Conservation (phyloP, 371 early-diverging fungal species). For the Vairimorpha necatrix region DNA sequence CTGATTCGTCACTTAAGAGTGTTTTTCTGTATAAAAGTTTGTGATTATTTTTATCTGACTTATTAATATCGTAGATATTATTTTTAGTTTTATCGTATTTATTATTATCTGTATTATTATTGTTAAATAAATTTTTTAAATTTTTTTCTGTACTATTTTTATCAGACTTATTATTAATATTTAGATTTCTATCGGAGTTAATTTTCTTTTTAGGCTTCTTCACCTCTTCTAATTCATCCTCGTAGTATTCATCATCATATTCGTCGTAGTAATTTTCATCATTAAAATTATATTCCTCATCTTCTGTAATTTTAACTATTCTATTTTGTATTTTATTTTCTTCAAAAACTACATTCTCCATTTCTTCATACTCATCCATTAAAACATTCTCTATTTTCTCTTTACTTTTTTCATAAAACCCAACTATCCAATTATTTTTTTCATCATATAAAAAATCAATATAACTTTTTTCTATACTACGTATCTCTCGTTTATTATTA, state of each 20-base stretch:
- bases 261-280: neutral
- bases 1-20: neutral
- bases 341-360: conserved; percentile 27
- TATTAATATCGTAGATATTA: neutral
- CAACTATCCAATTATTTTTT: conserved; percentile 32
- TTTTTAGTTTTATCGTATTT: neutral
- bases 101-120: neutral
- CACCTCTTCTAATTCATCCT: neutral
- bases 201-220: neutral
- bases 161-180: neutral
- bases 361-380: conserved; percentile 1
- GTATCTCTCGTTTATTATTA: conserved; percentile 18
- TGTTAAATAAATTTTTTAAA: neutral
- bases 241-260: neutral
- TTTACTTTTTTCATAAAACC: conserved; percentile 17
- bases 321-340: conserved; percentile 26
- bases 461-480: conserved; percentile 9
- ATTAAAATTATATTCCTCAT: conserved; percentile 6
- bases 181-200: neutral
- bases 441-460: conserved; percentile 36
- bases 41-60: neutral
- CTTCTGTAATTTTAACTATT: conserved; percentile 14
- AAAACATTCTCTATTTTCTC: conserved; percentile 11
- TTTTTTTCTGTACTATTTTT: neutral
- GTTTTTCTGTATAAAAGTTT: neutral